A percentile compares a stretch with the other conserved stretches of the same genome.
Conservation (phyloP, 176 grass and related monocot genomes). For the Cymbopogon citratus region DNA sequence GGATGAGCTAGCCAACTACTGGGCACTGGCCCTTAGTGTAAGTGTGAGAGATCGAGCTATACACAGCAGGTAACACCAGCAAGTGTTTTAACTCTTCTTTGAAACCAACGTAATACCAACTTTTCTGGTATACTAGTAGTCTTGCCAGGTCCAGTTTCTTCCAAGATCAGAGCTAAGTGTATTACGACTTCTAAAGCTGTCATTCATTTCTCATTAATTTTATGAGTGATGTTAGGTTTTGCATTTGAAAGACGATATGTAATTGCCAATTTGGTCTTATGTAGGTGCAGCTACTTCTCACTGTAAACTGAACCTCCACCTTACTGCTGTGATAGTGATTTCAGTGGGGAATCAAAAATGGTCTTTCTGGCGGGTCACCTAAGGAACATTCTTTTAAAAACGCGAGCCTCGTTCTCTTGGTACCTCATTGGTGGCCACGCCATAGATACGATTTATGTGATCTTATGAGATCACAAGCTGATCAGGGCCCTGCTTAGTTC, state of each 20-base stretch:
- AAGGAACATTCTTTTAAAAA: not conserved
- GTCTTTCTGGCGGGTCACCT: not conserved
- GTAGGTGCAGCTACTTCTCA: constrained; percentile 33
- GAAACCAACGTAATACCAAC: constrained; percentile 15
- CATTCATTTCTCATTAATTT: not conserved
- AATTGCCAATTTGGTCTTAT: constrained; percentile 19
- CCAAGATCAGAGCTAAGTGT: not conserved
- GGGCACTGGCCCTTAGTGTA: not conserved
- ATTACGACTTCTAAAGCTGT: not conserved
- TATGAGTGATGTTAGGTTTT: not conserved
- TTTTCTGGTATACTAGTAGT: not conserved
- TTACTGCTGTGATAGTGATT: not conserved
- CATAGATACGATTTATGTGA: not conserved
- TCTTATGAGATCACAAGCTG: no score
- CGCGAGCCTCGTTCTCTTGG: no score
- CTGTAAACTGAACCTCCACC: not conserved
- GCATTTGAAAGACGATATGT: not conserved
- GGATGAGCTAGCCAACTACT: constrained; percentile 24
- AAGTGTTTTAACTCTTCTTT: not conserved
- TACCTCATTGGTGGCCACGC: not conserved
- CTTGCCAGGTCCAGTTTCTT: not conserved
- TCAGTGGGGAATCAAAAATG: not conserved
- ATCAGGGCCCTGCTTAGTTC: no score
- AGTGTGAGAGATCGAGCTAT: not conserved
- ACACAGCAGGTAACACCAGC: constrained; percentile 20